Evolutionary conservation across 139 green algal species (phyloP), one percentile per base, ranked within the genome.

Genomic region (Chlorella vulgaris): DNA sequence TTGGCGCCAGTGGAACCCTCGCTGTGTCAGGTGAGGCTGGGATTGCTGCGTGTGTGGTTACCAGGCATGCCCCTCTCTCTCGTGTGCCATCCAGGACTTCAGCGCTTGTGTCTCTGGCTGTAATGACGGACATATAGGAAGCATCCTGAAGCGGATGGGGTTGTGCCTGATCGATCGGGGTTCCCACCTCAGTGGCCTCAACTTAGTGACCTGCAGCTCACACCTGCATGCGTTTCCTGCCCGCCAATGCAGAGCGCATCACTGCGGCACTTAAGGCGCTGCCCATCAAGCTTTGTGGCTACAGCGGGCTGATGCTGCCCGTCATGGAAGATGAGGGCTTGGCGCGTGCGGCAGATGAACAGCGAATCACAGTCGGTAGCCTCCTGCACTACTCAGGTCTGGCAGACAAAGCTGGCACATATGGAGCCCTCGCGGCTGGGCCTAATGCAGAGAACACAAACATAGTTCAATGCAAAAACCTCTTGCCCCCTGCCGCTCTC

Each of bases 231-330:
- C n/a, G n/a, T n/a, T n/a, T n/a, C n/a, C n/a, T n/a, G n/a, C n/a
- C n/a, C n/a, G n/a, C n/a, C n/a, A n/a, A n/a, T n/a, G 53, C 73
- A 79, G 69, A 80, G 33, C 21, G 77, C 35, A 81, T 92, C 21
- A 92, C 89, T 0, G 58, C 51, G 7, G 89, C 82, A 3, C 33
- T 92, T n/a, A 88, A 90, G 78, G 50, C 61, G 29, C 66, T 91
- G 39, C 55, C 69, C 0, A 43, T 85, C 35, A 29, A 65, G 31
- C 40, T 74, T 7, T 79, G 50, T 36, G 85, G 89, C 4, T 92
- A 90, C 73, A 85, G 69, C 47, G 89, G 89, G 31, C 77, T 92
- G 5, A 92, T 92, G 89, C 83, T 92, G 71, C 88, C 89, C 4
- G 83, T 92, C 3, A 83, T 67, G 39, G 89, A 92, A 82, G 87